A percentile compares a stretch with the other conserved stretches of the same genome.
These are phyloP conservation scores for Colletotrichum sp. DNA, from an alignment of 2,329 filamentous ascomycete species.

Conservation along the genomic window DNA sequence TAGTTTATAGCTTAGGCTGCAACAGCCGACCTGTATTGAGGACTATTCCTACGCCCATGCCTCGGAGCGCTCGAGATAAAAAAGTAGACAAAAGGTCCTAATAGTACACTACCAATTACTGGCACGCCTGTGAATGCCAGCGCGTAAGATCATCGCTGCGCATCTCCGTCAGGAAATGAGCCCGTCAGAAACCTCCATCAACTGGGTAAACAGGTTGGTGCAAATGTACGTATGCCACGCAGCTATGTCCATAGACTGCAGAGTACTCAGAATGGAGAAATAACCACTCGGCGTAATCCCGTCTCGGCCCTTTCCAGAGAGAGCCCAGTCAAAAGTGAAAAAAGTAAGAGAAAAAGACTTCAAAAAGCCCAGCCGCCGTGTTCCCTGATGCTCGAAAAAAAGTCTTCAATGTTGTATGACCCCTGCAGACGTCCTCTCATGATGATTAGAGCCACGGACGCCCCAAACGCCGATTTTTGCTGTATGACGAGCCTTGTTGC, in stretches of 20 bases:
- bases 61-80: slow-evolving; percentile 13
- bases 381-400: slow-evolving; percentile 18
- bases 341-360: slow-evolving; percentile 1
- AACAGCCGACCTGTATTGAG: slow-evolving; percentile 17
- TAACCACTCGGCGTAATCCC: slow-evolving; percentile 12
- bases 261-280: slow-evolving; percentile 6
- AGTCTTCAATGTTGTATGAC: slow-evolving; percentile 21
- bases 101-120: slow-evolving; percentile 23
- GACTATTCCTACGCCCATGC: slow-evolving; percentile 12
- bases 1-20: background rate
- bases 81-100: slow-evolving; percentile 20
- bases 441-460: slow-evolving; percentile 21
- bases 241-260: slow-evolving; percentile 20
- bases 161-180: background rate
- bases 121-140: slow-evolving; percentile 11
- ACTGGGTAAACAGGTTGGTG: slow-evolving; percentile 1
- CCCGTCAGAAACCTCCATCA: background rate
- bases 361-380: slow-evolving; percentile 15
- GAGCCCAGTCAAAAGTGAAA: slow-evolving; percentile 9
- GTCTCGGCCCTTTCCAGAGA: slow-evolving; percentile 20
- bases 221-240: slow-evolving; percentile 22
- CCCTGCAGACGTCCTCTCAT: slow-evolving; percentile 19
- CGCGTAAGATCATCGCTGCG: background rate
- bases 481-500: slow-evolving; percentile 18
- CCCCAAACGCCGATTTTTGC: slow-evolving; percentile 24